Evolutionary conservation across 1,284 basidiomycete species (phyloP).

Genomic region (Xerocomus cyaneibrunnescens): DNA sequence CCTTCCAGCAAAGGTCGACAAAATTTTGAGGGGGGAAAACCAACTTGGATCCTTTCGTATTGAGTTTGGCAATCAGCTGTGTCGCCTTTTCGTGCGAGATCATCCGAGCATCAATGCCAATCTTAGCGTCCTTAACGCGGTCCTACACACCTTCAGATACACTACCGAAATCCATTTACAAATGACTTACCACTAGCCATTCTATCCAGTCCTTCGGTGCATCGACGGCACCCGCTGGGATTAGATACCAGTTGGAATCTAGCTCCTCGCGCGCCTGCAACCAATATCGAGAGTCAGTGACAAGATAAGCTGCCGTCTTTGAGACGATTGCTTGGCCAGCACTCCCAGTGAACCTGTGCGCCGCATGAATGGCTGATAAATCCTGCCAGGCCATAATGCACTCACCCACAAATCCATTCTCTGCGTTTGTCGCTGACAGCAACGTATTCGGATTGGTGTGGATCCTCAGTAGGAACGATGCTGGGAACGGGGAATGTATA

Average conservation of each 20-base stretch:
- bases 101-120: constrained; percentile 90
- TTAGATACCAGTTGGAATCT: constrained; percentile 75
- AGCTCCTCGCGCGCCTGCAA: constrained; percentile 78
- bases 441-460: constrained; percentile 89
- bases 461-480: constrained; percentile 81
- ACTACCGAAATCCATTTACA: not conserved
- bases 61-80: constrained; percentile 56
- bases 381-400: constrained; percentile 6
- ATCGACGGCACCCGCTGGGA: constrained; percentile 61
- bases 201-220: constrained; percentile 76
- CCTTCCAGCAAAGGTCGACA: constrained; percentile 82
- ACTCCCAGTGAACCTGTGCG: constrained; percentile 77
- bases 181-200: constrained; percentile 59
- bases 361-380: constrained; percentile 3
- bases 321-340: constrained; percentile 82
- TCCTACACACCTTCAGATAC: constrained; percentile 38
- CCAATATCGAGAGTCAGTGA: constrained; percentile 92
- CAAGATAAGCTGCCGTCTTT: constrained; percentile 62
- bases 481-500: constrained; percentile 35
- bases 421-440: constrained; percentile 78
- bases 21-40: constrained; percentile 78
- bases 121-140: constrained; percentile 53
- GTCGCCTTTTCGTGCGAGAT: constrained; percentile 74
- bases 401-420: constrained; percentile 81
- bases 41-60: constrained; percentile 55